Conservation (phyloP, 768 basidiomycete species). For the Boletus patriciae region DNA sequence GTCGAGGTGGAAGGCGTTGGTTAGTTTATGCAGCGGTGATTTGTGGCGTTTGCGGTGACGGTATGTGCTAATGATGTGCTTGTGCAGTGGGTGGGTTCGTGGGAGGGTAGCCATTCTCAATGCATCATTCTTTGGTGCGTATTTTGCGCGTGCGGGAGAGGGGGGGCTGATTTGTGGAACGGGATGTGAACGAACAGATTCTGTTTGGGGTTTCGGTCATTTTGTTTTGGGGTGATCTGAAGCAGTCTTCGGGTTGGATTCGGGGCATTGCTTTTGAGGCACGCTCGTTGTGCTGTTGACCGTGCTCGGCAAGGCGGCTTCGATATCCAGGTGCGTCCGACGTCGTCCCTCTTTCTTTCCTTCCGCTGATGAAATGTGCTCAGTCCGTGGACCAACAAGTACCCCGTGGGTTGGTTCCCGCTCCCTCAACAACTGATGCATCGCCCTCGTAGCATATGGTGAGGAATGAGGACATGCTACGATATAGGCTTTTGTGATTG, state of each 20-base stretch:
- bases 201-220: constrained; percentile 6
- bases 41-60: too few relatives aligned
- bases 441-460: too few relatives aligned
- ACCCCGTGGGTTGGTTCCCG: constrained; percentile 57
- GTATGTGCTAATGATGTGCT: too few relatives aligned
- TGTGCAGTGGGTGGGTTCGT: too few relatives aligned
- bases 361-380: neutral
- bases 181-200: neutral
- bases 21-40: too few relatives aligned
- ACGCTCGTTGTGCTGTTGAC: constrained; percentile 90
- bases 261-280: constrained; percentile 97
- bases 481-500: neutral
- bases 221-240: constrained; percentile 86
- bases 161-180: too few relatives aligned
- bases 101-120: too few relatives aligned
- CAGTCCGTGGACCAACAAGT: constrained; percentile 99
- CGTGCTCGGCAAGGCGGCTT: constrained; percentile 93
- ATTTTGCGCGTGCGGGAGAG: too few relatives aligned
- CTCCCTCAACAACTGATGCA: too few relatives aligned
- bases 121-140: constrained; percentile 72
- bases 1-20: too few relatives aligned
- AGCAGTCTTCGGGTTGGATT: constrained; percentile 78
- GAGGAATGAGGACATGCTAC: neutral
- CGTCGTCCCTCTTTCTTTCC: neutral
- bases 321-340: constrained; percentile 87